Conservation (phyloP, 1,284 basidiomycete species). For the Ceratobasidium papillatum region DNA sequence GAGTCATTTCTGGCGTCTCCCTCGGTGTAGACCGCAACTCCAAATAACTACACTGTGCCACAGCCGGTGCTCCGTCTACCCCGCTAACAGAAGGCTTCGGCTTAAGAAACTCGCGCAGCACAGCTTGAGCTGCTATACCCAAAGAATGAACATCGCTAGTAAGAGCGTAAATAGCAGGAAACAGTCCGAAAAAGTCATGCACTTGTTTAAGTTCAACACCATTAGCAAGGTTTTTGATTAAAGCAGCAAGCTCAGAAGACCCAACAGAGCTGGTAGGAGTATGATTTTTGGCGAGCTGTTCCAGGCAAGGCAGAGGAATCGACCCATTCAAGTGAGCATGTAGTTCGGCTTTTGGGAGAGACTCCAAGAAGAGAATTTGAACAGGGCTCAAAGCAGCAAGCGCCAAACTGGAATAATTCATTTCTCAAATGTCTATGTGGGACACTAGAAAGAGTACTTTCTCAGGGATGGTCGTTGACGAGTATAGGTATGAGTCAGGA, state of each 20-base stretch:
- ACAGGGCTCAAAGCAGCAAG: slow-evolving; percentile 60
- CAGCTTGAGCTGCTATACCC: slow-evolving; percentile 64
- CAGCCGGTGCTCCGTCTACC: slow-evolving; percentile 48
- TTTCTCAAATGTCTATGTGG: neutral
- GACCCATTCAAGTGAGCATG: slow-evolving; percentile 86
- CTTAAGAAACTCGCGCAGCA: slow-evolving; percentile 68
- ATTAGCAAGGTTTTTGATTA: slow-evolving; percentile 58
- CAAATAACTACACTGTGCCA: slow-evolving; percentile 69
- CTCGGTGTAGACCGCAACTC: slow-evolving; percentile 79
- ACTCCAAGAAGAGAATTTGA: slow-evolving; percentile 66
- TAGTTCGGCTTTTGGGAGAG: slow-evolving; percentile 78
- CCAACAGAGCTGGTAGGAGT: slow-evolving; percentile 41
- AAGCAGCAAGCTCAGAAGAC: slow-evolving; percentile 45
- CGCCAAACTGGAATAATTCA: slow-evolving; percentile 53
- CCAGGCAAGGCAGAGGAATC: slow-evolving; percentile 72
- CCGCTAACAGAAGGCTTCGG: slow-evolving; percentile 30
- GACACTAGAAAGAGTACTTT: neutral
- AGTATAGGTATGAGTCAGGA: neutral
- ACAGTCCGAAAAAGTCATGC: slow-evolving; percentile 74
- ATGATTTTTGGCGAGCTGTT: slow-evolving; percentile 67
- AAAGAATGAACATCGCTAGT: slow-evolving; percentile 67
- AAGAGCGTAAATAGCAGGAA: slow-evolving; percentile 78
- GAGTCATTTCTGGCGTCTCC: slow-evolving; percentile 51
- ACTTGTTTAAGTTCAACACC: slow-evolving; percentile 65
- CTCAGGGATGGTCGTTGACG: neutral